Conservation (phyloP, 2,329 filamentous ascomycete genomes). For the Fusarium luffae region DNA sequence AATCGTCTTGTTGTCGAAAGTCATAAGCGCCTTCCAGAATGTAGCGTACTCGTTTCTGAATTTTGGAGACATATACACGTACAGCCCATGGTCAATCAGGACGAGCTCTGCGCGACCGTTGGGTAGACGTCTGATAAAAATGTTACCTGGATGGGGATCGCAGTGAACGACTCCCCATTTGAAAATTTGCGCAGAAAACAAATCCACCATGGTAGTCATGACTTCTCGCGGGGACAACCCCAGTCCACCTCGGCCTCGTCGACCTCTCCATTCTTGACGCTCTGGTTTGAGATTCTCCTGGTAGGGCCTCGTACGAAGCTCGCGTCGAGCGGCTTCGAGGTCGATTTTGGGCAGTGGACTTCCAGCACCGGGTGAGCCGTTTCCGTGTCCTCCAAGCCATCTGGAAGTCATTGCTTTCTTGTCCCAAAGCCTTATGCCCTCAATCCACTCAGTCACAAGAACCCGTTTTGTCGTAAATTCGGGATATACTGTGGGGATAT, state of each 20-base stretch:
- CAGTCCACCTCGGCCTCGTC: conserved; percentile 78
- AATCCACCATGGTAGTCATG: conserved; percentile 95
- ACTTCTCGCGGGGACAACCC: conserved; percentile 85
- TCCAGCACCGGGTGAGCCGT: conserved; percentile 83
- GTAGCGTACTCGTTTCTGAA: conserved; percentile 88
- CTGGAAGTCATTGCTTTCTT: conserved; percentile 80
- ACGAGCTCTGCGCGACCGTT: conserved; percentile 89
- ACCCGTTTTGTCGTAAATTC: conserved; percentile 86
- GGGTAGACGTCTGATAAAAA: conserved; percentile 89
- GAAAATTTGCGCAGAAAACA: conserved; percentile 98
- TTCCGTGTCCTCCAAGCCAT: conserved; percentile 82
- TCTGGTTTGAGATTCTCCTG: conserved; percentile 79
- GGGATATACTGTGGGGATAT: conserved; percentile 85
- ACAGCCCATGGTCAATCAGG: conserved; percentile 96
- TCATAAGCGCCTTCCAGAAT: conserved; percentile 95
- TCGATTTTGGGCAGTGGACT: conserved; percentile 66
- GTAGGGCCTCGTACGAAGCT: conserved; percentile 63
- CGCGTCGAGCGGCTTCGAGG: conserved; percentile 56
- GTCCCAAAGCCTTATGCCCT: conserved; percentile 93
- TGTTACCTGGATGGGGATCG: conserved; percentile 96
- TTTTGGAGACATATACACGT: conserved; percentile 86
- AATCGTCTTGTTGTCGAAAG: conserved; percentile 89
- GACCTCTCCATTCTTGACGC: conserved; percentile 81
- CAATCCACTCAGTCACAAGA: conserved; percentile 97
- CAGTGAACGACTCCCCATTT: conserved; percentile 96